Percentiles rank a stretch among this genome's conserved stretches.
These are phyloP conservation scores for Clausena lansium DNA, from an alignment of 345 rosid genomes.

Conservation along the genomic window DNA sequence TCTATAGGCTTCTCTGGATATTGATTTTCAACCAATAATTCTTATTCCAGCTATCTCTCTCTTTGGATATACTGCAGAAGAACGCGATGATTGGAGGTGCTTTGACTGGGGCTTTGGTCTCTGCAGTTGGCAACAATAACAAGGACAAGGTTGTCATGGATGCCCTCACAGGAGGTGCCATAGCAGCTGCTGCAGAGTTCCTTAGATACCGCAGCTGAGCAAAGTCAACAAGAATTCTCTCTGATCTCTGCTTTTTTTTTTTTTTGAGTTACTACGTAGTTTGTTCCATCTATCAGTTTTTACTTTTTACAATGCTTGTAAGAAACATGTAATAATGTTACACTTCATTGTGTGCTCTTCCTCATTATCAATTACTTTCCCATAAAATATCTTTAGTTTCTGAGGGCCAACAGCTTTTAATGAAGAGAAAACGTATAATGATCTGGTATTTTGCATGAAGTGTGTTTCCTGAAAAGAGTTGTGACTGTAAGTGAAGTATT, in stretches of 20 bases:
- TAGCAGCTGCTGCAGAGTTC: constrained; percentile 83
- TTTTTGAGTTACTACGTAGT: neutral
- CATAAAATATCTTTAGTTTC: neutral
- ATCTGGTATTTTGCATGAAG: neutral
- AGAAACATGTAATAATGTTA: neutral
- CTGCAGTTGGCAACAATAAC: constrained; percentile 46
- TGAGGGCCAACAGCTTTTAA: neutral
- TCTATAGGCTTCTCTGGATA: neutral
- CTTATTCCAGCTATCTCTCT: neutral
- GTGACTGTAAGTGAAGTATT: neutral
- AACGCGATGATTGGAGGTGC: constrained; percentile 91
- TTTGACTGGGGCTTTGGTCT: constrained; percentile 66
- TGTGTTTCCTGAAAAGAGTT: neutral
- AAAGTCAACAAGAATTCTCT: too few species aligned
- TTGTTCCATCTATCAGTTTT: neutral
- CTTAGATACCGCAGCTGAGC: constrained; percentile 45
- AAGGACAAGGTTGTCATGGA: constrained; percentile 53
- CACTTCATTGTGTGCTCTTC: neutral
- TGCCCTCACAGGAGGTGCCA: constrained; percentile 76
- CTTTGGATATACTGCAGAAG: constrained; percentile 49
- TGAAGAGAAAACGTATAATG: neutral
- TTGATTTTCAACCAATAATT: neutral
- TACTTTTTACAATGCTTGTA: neutral
- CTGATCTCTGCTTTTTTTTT: neutral
- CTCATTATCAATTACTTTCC: neutral